Conservation (phyloP, 768 basidiomycete genomes). For the Lentinula sp. region DNA sequence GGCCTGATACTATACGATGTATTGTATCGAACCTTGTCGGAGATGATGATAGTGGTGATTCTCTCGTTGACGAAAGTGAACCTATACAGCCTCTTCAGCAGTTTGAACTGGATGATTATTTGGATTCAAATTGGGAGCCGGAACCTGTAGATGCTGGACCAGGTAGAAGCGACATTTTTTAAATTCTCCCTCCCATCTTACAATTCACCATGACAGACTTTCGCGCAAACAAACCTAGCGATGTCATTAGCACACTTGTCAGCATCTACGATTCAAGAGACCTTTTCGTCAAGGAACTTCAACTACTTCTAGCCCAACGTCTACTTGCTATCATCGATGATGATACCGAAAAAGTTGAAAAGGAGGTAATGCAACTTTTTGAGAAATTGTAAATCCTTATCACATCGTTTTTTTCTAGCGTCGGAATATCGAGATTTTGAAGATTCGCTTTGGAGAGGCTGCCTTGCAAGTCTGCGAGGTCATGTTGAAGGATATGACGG, state of each 20-base stretch:
- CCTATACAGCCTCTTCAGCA: slow-evolving; percentile 72
- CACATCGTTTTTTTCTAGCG: slow-evolving; percentile 41
- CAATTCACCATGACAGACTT: slow-evolving; percentile 55
- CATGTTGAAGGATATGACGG: slow-evolving; percentile 96
- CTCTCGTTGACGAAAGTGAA: slow-evolving; percentile 80
- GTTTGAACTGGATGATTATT: slow-evolving; percentile 77
- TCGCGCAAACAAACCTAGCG: slow-evolving; percentile 83
- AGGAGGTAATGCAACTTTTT: slow-evolving; percentile 34
- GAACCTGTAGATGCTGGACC: slow-evolving; percentile 96
- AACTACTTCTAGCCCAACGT: slow-evolving; percentile 84
- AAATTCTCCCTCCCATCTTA: not conserved
- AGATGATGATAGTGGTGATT: slow-evolving; percentile 75
- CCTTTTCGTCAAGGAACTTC: slow-evolving; percentile 92
- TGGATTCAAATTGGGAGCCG: slow-evolving; percentile 91
- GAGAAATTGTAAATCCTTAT: not conserved
- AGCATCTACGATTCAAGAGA: slow-evolving; percentile 98
- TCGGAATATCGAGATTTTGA: slow-evolving; percentile 88
- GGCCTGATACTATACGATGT: slow-evolving; percentile 89
- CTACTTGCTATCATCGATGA: slow-evolving; percentile 78
- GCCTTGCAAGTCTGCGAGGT: slow-evolving; percentile 95
- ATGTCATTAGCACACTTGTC: slow-evolving; percentile 93
- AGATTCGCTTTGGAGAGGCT: slow-evolving; percentile 91
- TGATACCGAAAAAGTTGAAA: slow-evolving; percentile 72
- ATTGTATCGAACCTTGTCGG: slow-evolving; percentile 91
- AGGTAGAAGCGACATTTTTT: slow-evolving; percentile 38